A percentile compares a stretch with the other conserved stretches of the same genome.
Evolutionary conservation across 1,284 basidiomycete species (phyloP).

Genomic region (Takashimella tepidaria): DNA sequence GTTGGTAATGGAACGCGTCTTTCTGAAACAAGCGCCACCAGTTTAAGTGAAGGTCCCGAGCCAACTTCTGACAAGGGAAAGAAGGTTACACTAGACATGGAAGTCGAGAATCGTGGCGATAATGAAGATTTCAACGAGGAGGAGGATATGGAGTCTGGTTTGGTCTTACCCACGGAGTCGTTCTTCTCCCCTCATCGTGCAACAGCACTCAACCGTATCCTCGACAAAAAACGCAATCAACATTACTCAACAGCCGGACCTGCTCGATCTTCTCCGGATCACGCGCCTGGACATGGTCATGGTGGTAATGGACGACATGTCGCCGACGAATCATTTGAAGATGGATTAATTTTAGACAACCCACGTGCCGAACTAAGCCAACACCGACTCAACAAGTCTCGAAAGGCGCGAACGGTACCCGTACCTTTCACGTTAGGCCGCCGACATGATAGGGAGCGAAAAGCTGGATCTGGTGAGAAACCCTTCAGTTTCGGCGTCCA

Average conservation of each 20-base stretch:
- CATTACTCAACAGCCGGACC: slow-evolving; percentile 16
- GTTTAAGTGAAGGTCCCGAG: slow-evolving; percentile 31
- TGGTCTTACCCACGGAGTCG: slow-evolving; percentile 34
- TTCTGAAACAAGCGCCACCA: slow-evolving; percentile 37
- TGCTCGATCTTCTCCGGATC: slow-evolving; percentile 3
- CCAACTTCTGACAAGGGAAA: slow-evolving; percentile 11
- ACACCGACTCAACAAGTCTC: slow-evolving; percentile 25
- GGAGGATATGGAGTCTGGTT: slow-evolving; percentile 38
- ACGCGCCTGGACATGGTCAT: too few species aligned
- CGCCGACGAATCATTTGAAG: slow-evolving; percentile 42
- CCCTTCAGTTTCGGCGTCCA: background rate
- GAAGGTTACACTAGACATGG: background rate
- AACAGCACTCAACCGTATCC: slow-evolving; percentile 37
- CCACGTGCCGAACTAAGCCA: slow-evolving; percentile 37
- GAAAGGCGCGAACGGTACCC: slow-evolving; percentile 16
- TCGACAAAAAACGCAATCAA: slow-evolving; percentile 42
- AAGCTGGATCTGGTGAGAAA: background rate
- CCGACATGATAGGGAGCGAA: slow-evolving; percentile 15
- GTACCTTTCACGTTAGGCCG: slow-evolving; percentile 8
- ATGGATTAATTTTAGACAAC: slow-evolving; percentile 43
- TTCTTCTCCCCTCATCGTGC: slow-evolving; percentile 35
- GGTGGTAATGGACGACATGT: slow-evolving; percentile 8
- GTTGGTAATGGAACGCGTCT: slow-evolving; percentile 15
- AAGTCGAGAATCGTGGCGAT: slow-evolving; percentile 1
- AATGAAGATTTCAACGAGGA: slow-evolving; percentile 22